Evolutionary conservation across 2,329 filamentous ascomycete genomes (phyloP), one percentile per base, ranked within the genome.

Genomic region (Triangularia verruculosa): DNA sequence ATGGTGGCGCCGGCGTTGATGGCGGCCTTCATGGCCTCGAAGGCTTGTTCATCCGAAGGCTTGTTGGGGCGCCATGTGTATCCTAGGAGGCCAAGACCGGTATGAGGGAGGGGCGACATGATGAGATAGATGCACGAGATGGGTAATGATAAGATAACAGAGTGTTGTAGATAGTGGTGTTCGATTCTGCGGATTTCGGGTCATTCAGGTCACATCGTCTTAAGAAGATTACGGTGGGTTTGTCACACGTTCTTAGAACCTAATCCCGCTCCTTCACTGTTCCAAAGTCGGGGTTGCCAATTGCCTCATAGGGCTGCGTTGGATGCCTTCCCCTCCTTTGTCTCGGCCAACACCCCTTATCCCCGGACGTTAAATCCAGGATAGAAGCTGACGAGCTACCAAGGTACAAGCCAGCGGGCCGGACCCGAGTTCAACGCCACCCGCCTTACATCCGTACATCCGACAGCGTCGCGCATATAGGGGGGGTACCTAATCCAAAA

Each of bases 21-120:
- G 4, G 79, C 70, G 43, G 79, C 78, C 69, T 78, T 78, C 68
- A 84, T 75, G n/a, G 79, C 78, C 34, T 76, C 74, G 66, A 80
- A 79, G n/a, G 74, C 67, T 60, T 76, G 67, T 51, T 79, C 76
- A 53, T 71, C 68, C 11, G 76, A 66, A 8, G 70, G 69, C 13
- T 51, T 27, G 3, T 64, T 58, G 28, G 47, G 27, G 32, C 67
- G 64, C 67, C 67, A 69, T 39, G 61, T 68, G 51, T 68, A 61
- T 6, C 66, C 68, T 81, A 85, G 83, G 56, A 85, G 77, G 66
- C 83, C 83, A 68, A 78, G 83, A 47, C 65, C 63, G 17, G 61
- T 81, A 20, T 34, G 27, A 74, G 69, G 53, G 20, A 57, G 28
- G 30, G 30, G 30, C 6, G 30, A 34, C 30, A 34, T 34, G 30